Evolutionary conservation across 352 stramenopile genomes (phyloP), one percentile per base, ranked within the genome.

Genomic region (Pythium chondricola): DNA sequence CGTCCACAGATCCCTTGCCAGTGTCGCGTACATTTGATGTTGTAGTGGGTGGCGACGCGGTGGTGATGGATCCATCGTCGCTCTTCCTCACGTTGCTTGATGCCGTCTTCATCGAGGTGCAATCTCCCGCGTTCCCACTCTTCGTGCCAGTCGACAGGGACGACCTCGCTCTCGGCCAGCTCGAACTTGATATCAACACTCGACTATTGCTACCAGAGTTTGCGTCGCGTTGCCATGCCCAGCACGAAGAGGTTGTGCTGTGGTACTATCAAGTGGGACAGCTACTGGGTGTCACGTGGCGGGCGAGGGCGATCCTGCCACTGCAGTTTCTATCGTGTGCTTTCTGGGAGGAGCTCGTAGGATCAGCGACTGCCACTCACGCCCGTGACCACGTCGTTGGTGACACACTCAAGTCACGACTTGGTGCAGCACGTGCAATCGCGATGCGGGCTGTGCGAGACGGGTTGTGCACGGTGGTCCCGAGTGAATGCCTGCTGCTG

Each of bases 281-380:
- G 42, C 11, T 85, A 13, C 48, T 89, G 7, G 77, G 77, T 6
- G 77, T 89, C 17, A 65, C 72, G 1, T 92, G 80, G 80, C 60
- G 77, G 3, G 63, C 67, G 6, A 54, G 61, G 6, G 40, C 71
- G 6, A 20, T 77, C 4, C 30, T 87, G 0, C 75, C 80, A 2
- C 62, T 89, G 16, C 56, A 80, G 43, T 85, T 71, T 30, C 0
- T 87, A n/a, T 70, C 66, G 0, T 36, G 18, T 0, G 24, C 36
- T 4, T 81, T 87, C 17, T 89, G 74, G 74, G 14, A 48, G 3
- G 33, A 52, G 6, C 44, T 65, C 2, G 9, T 57, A 7, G 14
- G 43, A 6, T 33, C 43, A 10, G 26, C 32, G 4, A 14, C 8
- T 1, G 18, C 13, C 33, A 24, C 18, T 39, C n/a, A 38, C n/a